These are phyloP conservation scores for Picea glauca DNA, from an alignment of 75 land plant species.

Conservation along the genomic window DNA sequence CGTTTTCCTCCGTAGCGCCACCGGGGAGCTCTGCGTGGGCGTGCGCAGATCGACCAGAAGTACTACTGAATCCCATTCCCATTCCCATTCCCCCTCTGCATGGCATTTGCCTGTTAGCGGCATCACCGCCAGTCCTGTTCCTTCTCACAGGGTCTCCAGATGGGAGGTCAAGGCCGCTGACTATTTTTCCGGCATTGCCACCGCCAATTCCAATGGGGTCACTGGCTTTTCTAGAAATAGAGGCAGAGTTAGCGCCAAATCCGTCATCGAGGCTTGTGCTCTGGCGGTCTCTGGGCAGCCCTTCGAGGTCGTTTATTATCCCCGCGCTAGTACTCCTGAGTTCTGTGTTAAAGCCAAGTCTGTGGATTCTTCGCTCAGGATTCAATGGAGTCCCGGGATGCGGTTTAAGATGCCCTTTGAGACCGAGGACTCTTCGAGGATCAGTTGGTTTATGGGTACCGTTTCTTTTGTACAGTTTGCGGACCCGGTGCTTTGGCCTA, in stretches of 20 bases:
- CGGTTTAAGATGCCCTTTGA: slow-evolving; percentile 91
- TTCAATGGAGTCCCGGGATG: slow-evolving; percentile 76
- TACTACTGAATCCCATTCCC: slow-evolving; percentile 17
- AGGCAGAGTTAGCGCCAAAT: slow-evolving; percentile 47
- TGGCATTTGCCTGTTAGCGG: not conserved
- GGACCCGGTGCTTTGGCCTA: slow-evolving; percentile 82
- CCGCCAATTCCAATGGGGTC: too few relatives aligned
- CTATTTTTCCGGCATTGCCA: too few relatives aligned
- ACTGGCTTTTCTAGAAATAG: slow-evolving; percentile 24
- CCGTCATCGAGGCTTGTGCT: slow-evolving; percentile 60
- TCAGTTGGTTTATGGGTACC: slow-evolving; percentile 97
- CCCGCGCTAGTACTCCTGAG: slow-evolving; percentile 72
- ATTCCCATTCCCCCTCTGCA: slow-evolving; percentile 20
- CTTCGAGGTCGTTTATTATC: slow-evolving; percentile 81
- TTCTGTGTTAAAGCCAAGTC: slow-evolving; percentile 73
- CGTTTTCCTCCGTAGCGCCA: slow-evolving; percentile 72
- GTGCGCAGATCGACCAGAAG: slow-evolving; percentile 71
- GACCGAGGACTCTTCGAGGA: slow-evolving; percentile 85
- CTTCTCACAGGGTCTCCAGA: too few relatives aligned
- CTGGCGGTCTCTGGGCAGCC: slow-evolving; percentile 60
- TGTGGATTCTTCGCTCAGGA: slow-evolving; percentile 55
- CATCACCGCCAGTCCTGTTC: too few relatives aligned
- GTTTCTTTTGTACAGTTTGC: slow-evolving; percentile 73
- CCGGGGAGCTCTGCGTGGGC: slow-evolving; percentile 86
- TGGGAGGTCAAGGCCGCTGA: too few relatives aligned